phyloP scores from a whole-genome alignment of 768 basidiomycete genomes.

The Naganishia onofrii region DNA sequence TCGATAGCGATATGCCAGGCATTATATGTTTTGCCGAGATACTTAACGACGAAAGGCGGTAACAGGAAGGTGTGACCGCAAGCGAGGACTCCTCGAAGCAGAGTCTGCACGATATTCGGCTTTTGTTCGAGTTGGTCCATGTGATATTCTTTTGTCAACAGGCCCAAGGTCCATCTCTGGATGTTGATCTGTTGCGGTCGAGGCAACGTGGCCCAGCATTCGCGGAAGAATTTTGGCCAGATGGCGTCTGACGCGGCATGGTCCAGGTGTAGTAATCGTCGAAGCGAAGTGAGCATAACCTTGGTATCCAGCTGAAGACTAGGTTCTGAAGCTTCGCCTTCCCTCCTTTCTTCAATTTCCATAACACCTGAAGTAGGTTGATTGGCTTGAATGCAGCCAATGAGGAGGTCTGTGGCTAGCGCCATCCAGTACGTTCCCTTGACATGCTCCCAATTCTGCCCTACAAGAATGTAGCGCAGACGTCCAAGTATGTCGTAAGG shows the following conservation, averaged over 20 bases:
- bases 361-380: constrained; percentile 20
- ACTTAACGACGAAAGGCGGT: constrained; percentile 92
- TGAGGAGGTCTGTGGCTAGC: constrained; percentile 79
- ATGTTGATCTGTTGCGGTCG: constrained; percentile 83
- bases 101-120: constrained; percentile 87
- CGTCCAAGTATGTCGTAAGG: constrained; percentile 77
- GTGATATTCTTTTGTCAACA: constrained; percentile 91
- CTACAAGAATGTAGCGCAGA: constrained; percentile 81
- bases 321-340: constrained; percentile 13
- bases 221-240: constrained; percentile 84
- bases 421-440: constrained; percentile 92
- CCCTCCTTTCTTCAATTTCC: constrained; percentile 12
- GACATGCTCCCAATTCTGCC: constrained; percentile 91
- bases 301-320: constrained; percentile 49
- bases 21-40: constrained; percentile 89
- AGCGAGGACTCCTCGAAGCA: constrained; percentile 78
- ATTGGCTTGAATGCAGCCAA: constrained; percentile 62
- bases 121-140: constrained; percentile 80
- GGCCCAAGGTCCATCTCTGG: constrained; percentile 80
- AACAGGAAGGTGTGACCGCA: constrained; percentile 82
- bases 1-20: constrained; percentile 93
- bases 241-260: constrained; percentile 70
- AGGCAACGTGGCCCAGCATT: constrained; percentile 78
- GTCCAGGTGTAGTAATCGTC: constrained; percentile 79
- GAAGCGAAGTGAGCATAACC: constrained; percentile 67